A percentile compares a stretch with the other conserved stretches of the same genome.
Evolutionary conservation across 805 yeast species (phyloP).

Genomic region (Sugiyamaella floridensis): DNA sequence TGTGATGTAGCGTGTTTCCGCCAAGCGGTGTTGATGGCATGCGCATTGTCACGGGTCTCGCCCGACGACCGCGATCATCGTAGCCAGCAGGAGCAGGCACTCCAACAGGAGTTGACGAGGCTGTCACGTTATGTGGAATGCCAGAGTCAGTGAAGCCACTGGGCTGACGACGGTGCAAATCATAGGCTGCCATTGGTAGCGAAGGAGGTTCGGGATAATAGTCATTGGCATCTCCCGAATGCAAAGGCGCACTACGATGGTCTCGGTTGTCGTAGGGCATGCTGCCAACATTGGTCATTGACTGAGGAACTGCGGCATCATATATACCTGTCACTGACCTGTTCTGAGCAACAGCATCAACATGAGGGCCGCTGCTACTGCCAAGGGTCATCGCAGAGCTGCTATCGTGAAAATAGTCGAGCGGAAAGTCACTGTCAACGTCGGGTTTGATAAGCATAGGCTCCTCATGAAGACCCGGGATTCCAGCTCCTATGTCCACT

Average conservation of each 20-base stretch:
- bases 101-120: neutral
- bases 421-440: constrained; percentile 22
- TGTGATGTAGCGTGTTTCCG: neutral
- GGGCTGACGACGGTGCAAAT: neutral
- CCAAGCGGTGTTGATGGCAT: neutral
- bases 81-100: neutral
- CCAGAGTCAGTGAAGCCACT: neutral
- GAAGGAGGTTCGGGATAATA: neutral
- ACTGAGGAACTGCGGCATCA: neutral
- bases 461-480: neutral
- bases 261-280: neutral
- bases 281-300: neutral
- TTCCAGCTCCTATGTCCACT: neutral
- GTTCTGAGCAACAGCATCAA: neutral
- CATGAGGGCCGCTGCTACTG: neutral
- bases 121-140: neutral
- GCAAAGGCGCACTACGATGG: neutral
- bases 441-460: constrained; percentile 6
- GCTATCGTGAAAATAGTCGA: constrained; percentile 16
- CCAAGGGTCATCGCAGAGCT: neutral
- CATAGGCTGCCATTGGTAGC: neutral
- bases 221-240: neutral
- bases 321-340: neutral
- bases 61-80: neutral
- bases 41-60: neutral